Conservation (phyloP, 2,329 filamentous ascomycete species). For the Chaetoscypha palmicola region DNA sequence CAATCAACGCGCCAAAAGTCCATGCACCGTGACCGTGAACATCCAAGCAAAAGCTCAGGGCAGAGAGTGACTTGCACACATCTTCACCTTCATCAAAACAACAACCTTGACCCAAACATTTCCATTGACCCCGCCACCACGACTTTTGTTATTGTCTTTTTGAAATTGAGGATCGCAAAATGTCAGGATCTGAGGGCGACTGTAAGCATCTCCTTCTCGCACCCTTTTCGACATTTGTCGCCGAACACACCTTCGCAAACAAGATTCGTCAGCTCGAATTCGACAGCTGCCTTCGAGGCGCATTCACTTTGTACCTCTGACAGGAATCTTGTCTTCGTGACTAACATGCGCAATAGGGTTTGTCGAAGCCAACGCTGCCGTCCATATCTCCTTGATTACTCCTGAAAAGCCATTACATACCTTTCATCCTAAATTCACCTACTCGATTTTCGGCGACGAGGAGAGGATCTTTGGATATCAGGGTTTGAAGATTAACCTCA, state of each 20-base stretch:
- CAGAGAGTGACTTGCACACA: not conserved
- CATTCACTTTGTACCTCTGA: conserved; percentile 1
- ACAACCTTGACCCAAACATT: not conserved
- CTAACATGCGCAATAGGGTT: conserved; percentile 22
- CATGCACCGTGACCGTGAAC: no score
- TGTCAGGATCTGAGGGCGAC: conserved; percentile 19
- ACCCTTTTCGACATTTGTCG: not conserved
- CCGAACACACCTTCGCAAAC: no score
- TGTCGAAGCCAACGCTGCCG: conserved; percentile 40
- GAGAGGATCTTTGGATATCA: conserved; percentile 90
- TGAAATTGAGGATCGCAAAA: no score
- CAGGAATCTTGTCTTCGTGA: not conserved
- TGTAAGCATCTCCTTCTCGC: no score
- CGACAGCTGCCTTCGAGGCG: conserved; percentile 3
- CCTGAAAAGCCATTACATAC: conserved; percentile 52
- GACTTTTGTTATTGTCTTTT: no score
- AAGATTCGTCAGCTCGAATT: conserved; percentile 18
- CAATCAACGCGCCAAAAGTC: conserved; percentile 3
- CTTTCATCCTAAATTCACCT: conserved; percentile 84
- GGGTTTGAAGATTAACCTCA: conserved; percentile 67
- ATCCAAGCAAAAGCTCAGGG: conserved; percentile 3
- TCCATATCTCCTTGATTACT: conserved; percentile 53
- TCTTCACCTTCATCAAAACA: not conserved
- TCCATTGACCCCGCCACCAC: not conserved
- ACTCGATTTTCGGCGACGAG: conserved; percentile 87